Percentiles rank a stretch among this genome's conserved stretches.
These are phyloP conservation scores for Eucalyptus pauciflora DNA, from an alignment of 345 rosid genomes.

Conservation along the genomic window DNA sequence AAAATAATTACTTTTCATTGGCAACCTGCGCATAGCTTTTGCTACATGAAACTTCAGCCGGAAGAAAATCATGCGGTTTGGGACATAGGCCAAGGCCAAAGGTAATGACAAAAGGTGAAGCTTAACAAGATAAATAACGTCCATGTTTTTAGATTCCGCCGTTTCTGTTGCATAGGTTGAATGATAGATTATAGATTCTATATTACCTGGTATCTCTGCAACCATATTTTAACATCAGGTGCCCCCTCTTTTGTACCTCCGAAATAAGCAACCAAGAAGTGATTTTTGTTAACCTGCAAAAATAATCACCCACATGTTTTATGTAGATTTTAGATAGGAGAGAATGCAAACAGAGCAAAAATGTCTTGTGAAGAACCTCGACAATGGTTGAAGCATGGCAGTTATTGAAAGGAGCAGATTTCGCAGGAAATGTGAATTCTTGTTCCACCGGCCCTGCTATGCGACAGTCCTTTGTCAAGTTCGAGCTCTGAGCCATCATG, in stretches of 20 bases:
- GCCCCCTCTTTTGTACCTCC: constrained; percentile 54
- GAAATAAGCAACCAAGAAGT: constrained; percentile 71
- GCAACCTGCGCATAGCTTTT: not conserved
- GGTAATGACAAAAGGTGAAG: not conserved
- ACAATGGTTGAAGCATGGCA: constrained; percentile 92
- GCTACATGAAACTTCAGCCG: not conserved
- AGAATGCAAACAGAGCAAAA: not conserved
- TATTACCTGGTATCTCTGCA: constrained; percentile 50
- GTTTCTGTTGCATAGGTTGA: not conserved
- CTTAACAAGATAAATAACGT: not conserved
- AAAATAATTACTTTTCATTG: not conserved
- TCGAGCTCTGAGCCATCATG: constrained; percentile 2
- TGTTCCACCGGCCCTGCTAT: constrained; percentile 17
- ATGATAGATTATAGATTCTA: not conserved
- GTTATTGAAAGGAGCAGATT: constrained; percentile 69
- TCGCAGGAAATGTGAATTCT: constrained; percentile 57
- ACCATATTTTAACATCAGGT: constrained; percentile 60
- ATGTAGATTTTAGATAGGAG: not conserved
- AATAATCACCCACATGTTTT: not conserved
- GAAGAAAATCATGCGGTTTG: not conserved
- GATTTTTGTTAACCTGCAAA: constrained; percentile 48
- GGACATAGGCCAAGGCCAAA: not conserved
- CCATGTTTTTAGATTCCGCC: not conserved
- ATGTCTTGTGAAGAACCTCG: constrained; percentile 28
- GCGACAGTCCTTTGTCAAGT: constrained; percentile 12